A percentile compares a stretch with the other conserved stretches of the same genome.
phyloP scores from a whole-genome alignment of 768 basidiomycete genomes.

The Panaeolus papilionaceus region DNA sequence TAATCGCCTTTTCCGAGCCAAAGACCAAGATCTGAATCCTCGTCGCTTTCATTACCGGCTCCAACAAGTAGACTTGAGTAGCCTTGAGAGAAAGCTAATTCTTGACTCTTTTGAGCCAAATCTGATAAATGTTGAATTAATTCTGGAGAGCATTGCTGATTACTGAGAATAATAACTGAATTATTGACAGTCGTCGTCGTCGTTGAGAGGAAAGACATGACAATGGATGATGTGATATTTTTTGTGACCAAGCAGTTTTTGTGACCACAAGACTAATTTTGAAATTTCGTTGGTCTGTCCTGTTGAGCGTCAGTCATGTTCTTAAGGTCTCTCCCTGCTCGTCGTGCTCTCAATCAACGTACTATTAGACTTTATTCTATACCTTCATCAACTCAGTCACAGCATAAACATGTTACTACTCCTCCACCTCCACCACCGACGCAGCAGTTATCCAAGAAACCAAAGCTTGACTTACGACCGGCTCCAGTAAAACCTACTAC shows the following conservation, averaged over 20 bases:
- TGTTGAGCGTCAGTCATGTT: not conserved
- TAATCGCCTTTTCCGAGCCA: conserved; percentile 55
- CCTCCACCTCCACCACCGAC: conserved; percentile 25
- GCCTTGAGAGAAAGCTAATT: conserved; percentile 43
- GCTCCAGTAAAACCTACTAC: conserved; percentile 54
- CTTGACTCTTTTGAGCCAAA: conserved; percentile 46
- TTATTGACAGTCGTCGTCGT: not conserved
- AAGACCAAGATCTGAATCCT: conserved; percentile 57
- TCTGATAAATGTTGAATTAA: conserved; percentile 10
- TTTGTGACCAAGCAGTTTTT: not conserved
- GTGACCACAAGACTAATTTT: conserved; percentile 10
- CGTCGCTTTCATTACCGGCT: conserved; percentile 60
- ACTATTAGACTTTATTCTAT: conserved; percentile 28
- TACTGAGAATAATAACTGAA: not conserved
- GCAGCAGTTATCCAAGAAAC: conserved; percentile 42
- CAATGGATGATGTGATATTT: not conserved
- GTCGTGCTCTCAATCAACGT: conserved; percentile 14
- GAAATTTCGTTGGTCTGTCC: not conserved
- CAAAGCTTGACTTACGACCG: conserved; percentile 66
- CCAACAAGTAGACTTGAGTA: conserved; percentile 63
- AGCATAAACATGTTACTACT: conserved; percentile 13
- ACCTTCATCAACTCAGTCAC: conserved; percentile 25
- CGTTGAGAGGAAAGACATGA: not conserved
- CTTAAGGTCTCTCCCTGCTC: conserved; percentile 12
- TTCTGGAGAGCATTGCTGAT: not conserved